Evolutionary conservation across 1,284 basidiomycete genomes (phyloP).

Genomic region (Ustilago hordei): DNA sequence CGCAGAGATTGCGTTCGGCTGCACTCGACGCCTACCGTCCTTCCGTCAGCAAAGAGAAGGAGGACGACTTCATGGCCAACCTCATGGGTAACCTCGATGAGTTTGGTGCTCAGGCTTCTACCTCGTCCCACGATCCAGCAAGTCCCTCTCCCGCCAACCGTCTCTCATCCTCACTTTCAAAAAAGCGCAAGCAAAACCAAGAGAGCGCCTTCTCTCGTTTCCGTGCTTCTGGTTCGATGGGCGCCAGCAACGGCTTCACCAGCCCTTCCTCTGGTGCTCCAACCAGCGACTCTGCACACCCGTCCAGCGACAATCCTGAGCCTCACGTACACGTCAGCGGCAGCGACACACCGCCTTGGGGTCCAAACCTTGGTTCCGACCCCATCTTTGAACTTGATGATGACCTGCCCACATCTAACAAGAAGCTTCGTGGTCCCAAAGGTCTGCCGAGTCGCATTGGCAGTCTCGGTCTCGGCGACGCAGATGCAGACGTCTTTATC

Average conservation of each 20-base stretch:
- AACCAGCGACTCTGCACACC: conserved; percentile 46
- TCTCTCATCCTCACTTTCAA: conserved; percentile 30
- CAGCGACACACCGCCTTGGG: conserved; percentile 64
- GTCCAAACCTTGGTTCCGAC: conserved; percentile 49
- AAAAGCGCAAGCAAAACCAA: conserved; percentile 47
- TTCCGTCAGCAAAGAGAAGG: conserved; percentile 60
- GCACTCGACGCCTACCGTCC: conserved; percentile 52
- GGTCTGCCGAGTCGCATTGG: conserved; percentile 47
- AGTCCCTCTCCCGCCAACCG: conserved; percentile 41
- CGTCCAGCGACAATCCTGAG: conserved; percentile 42
- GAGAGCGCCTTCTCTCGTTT: conserved; percentile 43
- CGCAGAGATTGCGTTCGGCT: conserved; percentile 32
- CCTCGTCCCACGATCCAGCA: conserved; percentile 45
- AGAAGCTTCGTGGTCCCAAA: conserved; percentile 49
- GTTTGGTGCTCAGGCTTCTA: conserved; percentile 33
- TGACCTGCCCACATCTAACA: conserved; percentile 38
- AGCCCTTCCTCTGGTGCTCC: conserved; percentile 47
- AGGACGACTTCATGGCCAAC: conserved; percentile 67
- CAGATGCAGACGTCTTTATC: conserved; percentile 39
- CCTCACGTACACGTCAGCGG: conserved; percentile 59
- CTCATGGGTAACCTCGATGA: conserved; percentile 64
- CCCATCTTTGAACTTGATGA: conserved; percentile 49
- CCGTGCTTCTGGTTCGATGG: conserved; percentile 27
- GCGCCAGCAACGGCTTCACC: conserved; percentile 42
- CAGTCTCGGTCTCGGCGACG: conserved; percentile 43